phyloP scores from a whole-genome alignment of 352 stramenopile species.

The Pythium aquatile region DNA sequence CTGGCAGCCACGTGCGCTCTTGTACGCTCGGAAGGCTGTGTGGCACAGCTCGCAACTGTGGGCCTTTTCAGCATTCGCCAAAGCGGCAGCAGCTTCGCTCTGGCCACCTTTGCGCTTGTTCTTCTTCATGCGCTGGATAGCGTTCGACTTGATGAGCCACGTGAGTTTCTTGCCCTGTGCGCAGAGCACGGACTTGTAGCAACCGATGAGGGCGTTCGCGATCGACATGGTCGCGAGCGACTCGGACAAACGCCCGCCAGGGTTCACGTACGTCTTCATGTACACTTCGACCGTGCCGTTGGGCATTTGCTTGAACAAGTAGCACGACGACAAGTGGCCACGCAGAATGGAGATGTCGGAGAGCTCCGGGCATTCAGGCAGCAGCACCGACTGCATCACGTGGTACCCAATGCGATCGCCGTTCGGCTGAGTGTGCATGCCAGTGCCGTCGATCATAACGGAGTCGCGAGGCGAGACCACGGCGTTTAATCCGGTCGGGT shows the following conservation, averaged over 20 bases:
- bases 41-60: slow-evolving; percentile 25
- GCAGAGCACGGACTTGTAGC: slow-evolving; percentile 33
- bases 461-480: slow-evolving; percentile 25
- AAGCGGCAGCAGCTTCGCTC: neutral
- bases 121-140: slow-evolving; percentile 7
- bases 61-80: slow-evolving; percentile 4
- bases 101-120: neutral
- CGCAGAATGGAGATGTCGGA: slow-evolving; percentile 25
- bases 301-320: slow-evolving; percentile 36
- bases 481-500: slow-evolving; percentile 16
- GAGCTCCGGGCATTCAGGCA: slow-evolving; percentile 28
- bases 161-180: slow-evolving; percentile 38
- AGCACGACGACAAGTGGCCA: slow-evolving; percentile 32
- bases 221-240: slow-evolving; percentile 26
- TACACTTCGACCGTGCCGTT: slow-evolving; percentile 39
- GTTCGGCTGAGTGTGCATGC: slow-evolving; percentile 15
- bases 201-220: slow-evolving; percentile 28
- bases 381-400: slow-evolving; percentile 41
- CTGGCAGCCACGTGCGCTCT: slow-evolving; percentile 20
- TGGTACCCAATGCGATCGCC: slow-evolving; percentile 48
- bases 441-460: slow-evolving; percentile 23
- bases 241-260: slow-evolving; percentile 23
- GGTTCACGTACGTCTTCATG: slow-evolving; percentile 32
- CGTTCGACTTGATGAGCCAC: slow-evolving; percentile 28
- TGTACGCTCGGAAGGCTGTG: slow-evolving; percentile 21